Evolutionary conservation across 495 filamentous ascomycete species (phyloP).

Genomic region (Lasiosphaeria miniovina): DNA sequence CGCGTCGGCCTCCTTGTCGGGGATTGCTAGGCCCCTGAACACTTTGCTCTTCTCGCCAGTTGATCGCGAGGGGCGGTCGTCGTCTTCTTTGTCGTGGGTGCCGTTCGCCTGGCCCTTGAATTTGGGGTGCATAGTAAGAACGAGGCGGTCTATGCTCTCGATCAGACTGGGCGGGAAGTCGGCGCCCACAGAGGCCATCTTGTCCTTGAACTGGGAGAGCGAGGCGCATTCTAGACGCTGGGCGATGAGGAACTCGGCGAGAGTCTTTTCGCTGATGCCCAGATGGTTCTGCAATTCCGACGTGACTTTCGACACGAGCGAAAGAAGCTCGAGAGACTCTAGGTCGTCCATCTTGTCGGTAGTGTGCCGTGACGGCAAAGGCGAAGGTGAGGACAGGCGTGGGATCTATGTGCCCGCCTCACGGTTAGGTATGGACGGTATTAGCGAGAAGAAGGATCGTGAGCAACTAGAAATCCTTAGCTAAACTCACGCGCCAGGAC

Average conservation of each 20-base stretch:
- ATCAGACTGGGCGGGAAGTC: constrained; percentile 88
- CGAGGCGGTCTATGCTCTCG: constrained; percentile 84
- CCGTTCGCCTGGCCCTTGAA: constrained; percentile 53
- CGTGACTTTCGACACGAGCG: constrained; percentile 90
- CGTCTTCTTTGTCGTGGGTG: constrained; percentile 42
- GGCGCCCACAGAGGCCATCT: constrained; percentile 67
- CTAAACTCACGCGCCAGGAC: too few relatives aligned
- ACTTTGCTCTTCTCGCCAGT: constrained; percentile 67
- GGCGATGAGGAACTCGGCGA: constrained; percentile 92
- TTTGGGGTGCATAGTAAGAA: constrained; percentile 87
- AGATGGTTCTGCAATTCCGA: constrained; percentile 92
- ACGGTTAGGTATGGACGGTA: too few relatives aligned
- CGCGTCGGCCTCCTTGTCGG: constrained; percentile 68
- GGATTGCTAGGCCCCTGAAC: constrained; percentile 86
- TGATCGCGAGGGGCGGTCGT: constrained; percentile 37
- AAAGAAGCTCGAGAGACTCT: constrained; percentile 83
- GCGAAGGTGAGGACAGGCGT: neutral
- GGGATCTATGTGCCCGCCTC: neutral
- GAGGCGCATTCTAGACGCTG: constrained; percentile 74
- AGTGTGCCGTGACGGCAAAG: neutral
- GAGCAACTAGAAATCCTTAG: too few relatives aligned
- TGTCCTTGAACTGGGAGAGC: constrained; percentile 65
- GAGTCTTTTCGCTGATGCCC: constrained; percentile 86
- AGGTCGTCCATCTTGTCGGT: constrained; percentile 75
- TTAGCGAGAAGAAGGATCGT: too few relatives aligned